Percentiles rank a stretch among this genome's conserved stretches.
phyloP scores from a whole-genome alignment of 768 basidiomycete genomes.

The Sistotremastrum suecicum region DNA sequence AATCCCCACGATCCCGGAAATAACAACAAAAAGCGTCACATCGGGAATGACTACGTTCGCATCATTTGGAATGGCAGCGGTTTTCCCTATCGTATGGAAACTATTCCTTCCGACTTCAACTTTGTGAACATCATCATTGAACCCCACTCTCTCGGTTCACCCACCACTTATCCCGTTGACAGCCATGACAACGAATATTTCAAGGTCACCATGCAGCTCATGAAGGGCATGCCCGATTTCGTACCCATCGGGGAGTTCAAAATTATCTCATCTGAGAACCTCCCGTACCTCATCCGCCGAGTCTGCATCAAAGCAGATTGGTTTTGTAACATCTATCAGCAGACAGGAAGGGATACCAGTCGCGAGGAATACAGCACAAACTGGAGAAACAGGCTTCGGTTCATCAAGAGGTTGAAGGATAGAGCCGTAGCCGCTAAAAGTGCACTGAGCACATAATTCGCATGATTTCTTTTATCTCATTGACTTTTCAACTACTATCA shows the following conservation, averaged over 20 bases:
- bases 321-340: constrained; percentile 73
- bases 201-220: constrained; percentile 84
- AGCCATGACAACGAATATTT: constrained; percentile 90
- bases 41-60: constrained; percentile 93
- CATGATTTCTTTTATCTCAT: too few species aligned
- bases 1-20: constrained; percentile 49
- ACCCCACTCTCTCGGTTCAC: constrained; percentile 74
- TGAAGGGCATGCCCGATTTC: constrained; percentile 86
- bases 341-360: constrained; percentile 55
- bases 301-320: constrained; percentile 79
- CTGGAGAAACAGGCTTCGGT: constrained; percentile 70
- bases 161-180: constrained; percentile 75
- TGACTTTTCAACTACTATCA: too few species aligned
- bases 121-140: constrained; percentile 97
- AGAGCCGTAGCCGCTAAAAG: too few species aligned
- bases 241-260: constrained; percentile 88
- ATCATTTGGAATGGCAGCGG: constrained; percentile 99
- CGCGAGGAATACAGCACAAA: constrained; percentile 76
- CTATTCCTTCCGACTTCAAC: constrained; percentile 84
- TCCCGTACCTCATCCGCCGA: constrained; percentile 82
- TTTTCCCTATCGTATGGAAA: constrained; percentile 78
- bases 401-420: constrained; percentile 43
- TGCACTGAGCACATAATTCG: too few species aligned
- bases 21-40: constrained; percentile 84
- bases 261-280: constrained; percentile 75